These are phyloP conservation scores for Berkeleyomyces rouxiae DNA, from an alignment of 2,329 filamentous ascomycete genomes.

Conservation along the genomic window DNA sequence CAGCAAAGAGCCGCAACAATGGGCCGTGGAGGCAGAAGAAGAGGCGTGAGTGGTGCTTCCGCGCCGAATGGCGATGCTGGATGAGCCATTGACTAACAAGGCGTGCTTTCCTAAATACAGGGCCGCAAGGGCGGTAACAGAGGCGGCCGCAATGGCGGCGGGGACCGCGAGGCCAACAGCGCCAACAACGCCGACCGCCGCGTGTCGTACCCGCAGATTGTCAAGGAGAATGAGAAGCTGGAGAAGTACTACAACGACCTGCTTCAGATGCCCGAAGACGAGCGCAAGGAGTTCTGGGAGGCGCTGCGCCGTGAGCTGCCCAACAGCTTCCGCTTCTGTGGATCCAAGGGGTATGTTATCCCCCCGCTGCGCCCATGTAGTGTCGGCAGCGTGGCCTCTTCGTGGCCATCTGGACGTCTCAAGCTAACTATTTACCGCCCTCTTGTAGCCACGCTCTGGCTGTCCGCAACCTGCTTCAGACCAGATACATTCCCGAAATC, in stretches of 20 bases:
- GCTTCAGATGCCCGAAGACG: slow-evolving; percentile 58
- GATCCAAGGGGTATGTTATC: slow-evolving; percentile 62
- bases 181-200: slow-evolving; percentile 7
- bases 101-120: neutral
- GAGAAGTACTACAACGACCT: slow-evolving; percentile 75
- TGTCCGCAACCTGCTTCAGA: slow-evolving; percentile 75
- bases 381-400: neutral
- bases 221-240: slow-evolving; percentile 68
- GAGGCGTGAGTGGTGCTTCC: slow-evolving; percentile 9
- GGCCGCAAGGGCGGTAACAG: slow-evolving; percentile 12
- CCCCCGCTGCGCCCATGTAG: neutral
- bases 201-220: slow-evolving; percentile 24
- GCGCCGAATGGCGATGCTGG: neutral
- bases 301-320: slow-evolving; percentile 71
- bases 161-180: slow-evolving; percentile 2
- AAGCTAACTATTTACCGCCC: neutral
- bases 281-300: slow-evolving; percentile 70
- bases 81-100: neutral
- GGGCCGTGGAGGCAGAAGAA: slow-evolving; percentile 13
- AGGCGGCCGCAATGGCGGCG: slow-evolving; percentile 9
- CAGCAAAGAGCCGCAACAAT: neutral
- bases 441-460: slow-evolving; percentile 62
- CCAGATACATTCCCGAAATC: slow-evolving; percentile 82
- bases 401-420: neutral
- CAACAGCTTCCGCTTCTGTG: slow-evolving; percentile 95